Conservation (phyloP, 202 grass and related monocot species). For the Hordeum pubiflorum region DNA sequence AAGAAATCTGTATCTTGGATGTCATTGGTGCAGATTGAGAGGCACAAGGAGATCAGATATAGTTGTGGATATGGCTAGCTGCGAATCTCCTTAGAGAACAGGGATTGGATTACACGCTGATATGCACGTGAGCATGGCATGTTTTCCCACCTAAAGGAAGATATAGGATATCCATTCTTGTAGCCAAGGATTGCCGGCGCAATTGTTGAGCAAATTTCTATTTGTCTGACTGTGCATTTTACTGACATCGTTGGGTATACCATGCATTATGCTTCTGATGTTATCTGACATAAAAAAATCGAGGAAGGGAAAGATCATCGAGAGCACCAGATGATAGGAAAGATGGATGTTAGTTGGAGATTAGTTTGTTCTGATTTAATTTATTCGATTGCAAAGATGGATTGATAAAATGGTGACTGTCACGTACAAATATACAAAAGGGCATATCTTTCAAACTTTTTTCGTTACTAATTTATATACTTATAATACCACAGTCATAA, state of each 20-base stretch:
- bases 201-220: neutral
- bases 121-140: neutral
- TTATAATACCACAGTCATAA: no score
- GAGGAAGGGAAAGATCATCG: no score
- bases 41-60: neutral
- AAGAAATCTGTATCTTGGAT: neutral
- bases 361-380: no score
- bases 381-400: no score
- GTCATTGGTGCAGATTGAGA: neutral
- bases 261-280: neutral
- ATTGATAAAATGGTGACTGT: no score
- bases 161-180: neutral
- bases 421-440: no score
- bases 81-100: neutral
- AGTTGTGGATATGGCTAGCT: neutral
- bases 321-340: no score
- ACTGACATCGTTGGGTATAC: neutral
- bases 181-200: neutral
- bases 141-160: neutral
- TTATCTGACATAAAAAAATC: neutral
- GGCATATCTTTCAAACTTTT: no score
- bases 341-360: no score
- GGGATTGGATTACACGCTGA: neutral
- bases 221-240: neutral
- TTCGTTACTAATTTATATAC: no score